Conservation (phyloP, 1,139 yeast genomes). For the Meyerozyma carpophila region DNA sequence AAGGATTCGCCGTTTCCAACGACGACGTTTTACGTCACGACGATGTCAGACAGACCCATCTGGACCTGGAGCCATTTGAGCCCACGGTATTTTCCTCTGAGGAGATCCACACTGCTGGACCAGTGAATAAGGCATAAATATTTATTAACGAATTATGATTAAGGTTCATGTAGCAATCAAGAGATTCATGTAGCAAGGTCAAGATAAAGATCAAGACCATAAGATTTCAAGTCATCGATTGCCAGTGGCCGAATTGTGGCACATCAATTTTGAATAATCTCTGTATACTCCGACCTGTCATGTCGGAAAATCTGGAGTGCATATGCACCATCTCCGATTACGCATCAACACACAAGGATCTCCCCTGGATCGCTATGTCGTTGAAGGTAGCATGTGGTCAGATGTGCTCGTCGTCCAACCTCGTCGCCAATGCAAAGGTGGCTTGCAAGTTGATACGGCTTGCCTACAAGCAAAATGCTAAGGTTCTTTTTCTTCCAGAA, state of each 20-base stretch:
- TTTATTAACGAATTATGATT: conserved; percentile 1
- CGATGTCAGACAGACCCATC: conserved; percentile 4
- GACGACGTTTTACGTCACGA: conserved; percentile 26
- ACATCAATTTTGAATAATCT: too few relatives aligned
- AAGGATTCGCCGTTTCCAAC: conserved; percentile 30
- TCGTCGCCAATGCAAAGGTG: conserved; percentile 51
- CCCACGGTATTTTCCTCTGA: conserved; percentile 39
- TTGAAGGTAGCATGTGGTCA: conserved; percentile 74
- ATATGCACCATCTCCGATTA: not conserved
- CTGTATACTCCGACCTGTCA: too few relatives aligned
- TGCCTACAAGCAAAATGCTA: conserved; percentile 57
- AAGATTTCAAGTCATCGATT: too few relatives aligned
- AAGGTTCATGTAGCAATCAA: too few relatives aligned
- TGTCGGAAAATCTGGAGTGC: not conserved
- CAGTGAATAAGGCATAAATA: conserved; percentile 31
- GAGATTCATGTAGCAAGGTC: too few relatives aligned
- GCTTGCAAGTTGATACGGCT: conserved; percentile 55
- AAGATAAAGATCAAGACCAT: too few relatives aligned
- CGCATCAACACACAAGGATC: too few relatives aligned
- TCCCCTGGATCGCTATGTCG: not conserved
- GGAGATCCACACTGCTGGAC: conserved; percentile 42
- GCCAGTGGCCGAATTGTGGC: too few relatives aligned
- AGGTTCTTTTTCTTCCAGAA: conserved; percentile 80
- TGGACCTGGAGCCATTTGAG: conserved; percentile 28
- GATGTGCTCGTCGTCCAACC: conserved; percentile 66